Evolutionary conservation across 371 early-diverging fungal species (phyloP).

Genomic region (Apophysomyces ossiformis): DNA sequence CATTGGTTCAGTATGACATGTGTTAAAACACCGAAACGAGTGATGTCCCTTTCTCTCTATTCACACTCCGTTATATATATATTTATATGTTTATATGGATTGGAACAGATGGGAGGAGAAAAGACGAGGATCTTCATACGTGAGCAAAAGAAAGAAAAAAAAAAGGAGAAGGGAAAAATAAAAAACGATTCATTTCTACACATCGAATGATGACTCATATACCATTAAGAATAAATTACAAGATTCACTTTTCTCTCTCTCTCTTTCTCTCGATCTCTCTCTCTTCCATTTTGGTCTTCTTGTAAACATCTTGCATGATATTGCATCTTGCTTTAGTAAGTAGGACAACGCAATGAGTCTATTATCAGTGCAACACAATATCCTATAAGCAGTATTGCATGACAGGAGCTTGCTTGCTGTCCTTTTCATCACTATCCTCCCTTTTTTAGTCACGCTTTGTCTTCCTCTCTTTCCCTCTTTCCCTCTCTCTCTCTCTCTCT

Average conservation of each 20-base stretch:
- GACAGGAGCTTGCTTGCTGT: not conserved
- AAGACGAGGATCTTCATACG: too few species aligned
- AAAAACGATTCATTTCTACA: slow-evolving; percentile 1
- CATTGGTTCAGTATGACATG: slow-evolving; percentile 12
- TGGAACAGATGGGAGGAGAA: too few species aligned
- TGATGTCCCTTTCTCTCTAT: not conserved
- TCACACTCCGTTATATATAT: too few species aligned
- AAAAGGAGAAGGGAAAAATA: not conserved
- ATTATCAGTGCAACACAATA: slow-evolving; percentile 11
- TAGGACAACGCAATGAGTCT: slow-evolving; percentile 5
- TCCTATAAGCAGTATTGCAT: slow-evolving; percentile 10
- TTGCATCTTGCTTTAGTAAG: slow-evolving; percentile 3
- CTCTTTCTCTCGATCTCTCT: not conserved
- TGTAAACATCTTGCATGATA: slow-evolving; percentile 7
- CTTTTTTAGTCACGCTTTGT: not conserved
- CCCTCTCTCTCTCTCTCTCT: not conserved
- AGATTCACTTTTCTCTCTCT: not conserved
- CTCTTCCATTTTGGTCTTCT: not conserved
- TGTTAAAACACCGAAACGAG: slow-evolving; percentile 5
- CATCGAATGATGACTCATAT: not conserved
- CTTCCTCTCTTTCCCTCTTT: not conserved
- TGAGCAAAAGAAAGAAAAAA: slow-evolving; percentile 7
- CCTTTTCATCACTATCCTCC: not conserved
- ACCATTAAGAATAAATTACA: not conserved
- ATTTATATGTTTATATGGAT: too few species aligned